Conservation (phyloP, 495 filamentous ascomycete genomes). For the Hypoxylon lienhwacheense region DNA sequence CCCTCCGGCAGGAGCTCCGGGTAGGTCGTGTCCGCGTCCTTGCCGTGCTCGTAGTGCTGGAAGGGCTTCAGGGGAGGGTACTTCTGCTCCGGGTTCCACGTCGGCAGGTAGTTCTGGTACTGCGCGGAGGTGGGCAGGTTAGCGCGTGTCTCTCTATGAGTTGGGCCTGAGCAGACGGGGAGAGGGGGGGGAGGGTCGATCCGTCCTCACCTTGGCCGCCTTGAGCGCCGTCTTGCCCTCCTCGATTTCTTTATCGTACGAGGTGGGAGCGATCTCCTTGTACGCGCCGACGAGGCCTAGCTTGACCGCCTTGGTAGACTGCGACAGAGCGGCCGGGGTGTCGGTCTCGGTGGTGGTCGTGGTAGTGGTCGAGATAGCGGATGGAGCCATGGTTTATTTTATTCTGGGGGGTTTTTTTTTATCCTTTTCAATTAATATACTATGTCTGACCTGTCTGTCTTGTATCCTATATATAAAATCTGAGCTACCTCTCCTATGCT, state of each 20-base stretch:
- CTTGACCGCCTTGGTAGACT: constrained; percentile 44
- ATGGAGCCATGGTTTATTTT: constrained; percentile 55
- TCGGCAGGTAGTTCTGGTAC: constrained; percentile 79
- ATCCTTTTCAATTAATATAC: no score
- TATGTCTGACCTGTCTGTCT: no score
- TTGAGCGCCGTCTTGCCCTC: constrained; percentile 48
- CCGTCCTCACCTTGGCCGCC: constrained; percentile 49
- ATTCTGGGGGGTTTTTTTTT: neutral
- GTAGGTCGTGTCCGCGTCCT: constrained; percentile 67
- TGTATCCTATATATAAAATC: no score
- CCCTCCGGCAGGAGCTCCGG: constrained; percentile 64
- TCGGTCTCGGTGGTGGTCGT: constrained; percentile 47
- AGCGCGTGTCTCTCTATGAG: no score
- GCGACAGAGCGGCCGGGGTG: constrained; percentile 38
- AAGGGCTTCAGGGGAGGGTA: constrained; percentile 70
- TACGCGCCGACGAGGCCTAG: constrained; percentile 57
- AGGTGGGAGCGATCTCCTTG: constrained; percentile 61
- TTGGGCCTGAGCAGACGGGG: no score
- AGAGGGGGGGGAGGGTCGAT: no score
- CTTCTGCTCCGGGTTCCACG: constrained; percentile 64
- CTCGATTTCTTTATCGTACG: constrained; percentile 55
- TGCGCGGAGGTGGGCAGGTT: no score
- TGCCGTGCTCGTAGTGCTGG: constrained; percentile 71
- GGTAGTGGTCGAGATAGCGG: constrained; percentile 56
- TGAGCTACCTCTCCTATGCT: no score